Evolutionary conservation across 176 grass and related monocot genomes (phyloP).

Genomic region (Neostapfia colusana): DNA sequence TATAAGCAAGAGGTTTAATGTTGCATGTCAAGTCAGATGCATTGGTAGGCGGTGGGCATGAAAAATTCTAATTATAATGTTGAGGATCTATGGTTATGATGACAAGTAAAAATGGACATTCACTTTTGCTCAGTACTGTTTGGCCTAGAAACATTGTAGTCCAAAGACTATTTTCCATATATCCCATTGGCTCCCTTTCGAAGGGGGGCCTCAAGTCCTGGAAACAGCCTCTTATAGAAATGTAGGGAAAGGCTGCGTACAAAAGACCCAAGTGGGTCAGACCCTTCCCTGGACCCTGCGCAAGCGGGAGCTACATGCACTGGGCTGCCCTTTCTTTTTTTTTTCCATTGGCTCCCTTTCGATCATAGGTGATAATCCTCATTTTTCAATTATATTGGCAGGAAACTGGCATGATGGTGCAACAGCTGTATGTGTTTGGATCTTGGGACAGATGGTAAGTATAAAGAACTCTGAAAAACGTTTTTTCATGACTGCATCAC

Average conservation of each 20-base stretch:
- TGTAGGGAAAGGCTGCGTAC: too few relatives aligned
- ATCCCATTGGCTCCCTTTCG: constrained; percentile 6
- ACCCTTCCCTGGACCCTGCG: too few relatives aligned
- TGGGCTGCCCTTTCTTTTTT: too few relatives aligned
- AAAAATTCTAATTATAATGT: not conserved
- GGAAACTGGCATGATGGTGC: constrained; percentile 97
- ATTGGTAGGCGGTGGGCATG: not conserved
- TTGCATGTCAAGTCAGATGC: not conserved
- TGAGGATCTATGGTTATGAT: not conserved
- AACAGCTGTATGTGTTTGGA: constrained; percentile 88
- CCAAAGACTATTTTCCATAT: not conserved
- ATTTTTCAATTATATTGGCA: constrained; percentile 27
- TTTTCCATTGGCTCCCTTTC: constrained; percentile 14
- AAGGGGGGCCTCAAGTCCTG: too few relatives aligned
- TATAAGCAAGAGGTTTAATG: not conserved
- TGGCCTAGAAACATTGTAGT: constrained; percentile 9
- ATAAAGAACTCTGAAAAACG: not conserved
- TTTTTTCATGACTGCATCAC: not conserved
- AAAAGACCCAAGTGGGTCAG: too few relatives aligned
- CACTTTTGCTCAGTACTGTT: not conserved
- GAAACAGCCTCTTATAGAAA: too few relatives aligned
- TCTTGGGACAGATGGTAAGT: constrained; percentile 77
- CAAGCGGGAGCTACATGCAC: too few relatives aligned
- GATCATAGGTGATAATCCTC: not conserved
- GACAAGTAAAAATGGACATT: not conserved